Percentiles rank a stretch among this genome's conserved stretches.
Conservation (phyloP, 2,329 filamentous ascomycete species). For the Cercospora berteroae region DNA sequence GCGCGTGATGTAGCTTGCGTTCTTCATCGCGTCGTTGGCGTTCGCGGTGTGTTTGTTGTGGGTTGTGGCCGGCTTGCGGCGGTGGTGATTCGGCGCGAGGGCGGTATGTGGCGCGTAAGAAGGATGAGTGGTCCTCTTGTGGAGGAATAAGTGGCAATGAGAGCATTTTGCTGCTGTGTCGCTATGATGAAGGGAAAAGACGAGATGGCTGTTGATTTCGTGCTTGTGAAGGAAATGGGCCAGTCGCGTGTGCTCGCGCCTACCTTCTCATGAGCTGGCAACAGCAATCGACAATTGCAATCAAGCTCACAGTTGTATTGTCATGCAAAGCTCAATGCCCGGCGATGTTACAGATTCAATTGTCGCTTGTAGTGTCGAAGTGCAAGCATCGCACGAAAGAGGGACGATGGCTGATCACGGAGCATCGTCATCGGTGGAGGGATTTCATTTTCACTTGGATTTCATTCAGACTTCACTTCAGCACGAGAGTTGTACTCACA, state of each 20-base stretch:
- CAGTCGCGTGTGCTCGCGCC: not conserved
- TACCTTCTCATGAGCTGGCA: not conserved
- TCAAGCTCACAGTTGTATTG: not conserved
- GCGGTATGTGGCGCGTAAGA: constrained; percentile 27
- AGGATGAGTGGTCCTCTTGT: constrained; percentile 30
- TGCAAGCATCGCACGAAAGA: not conserved
- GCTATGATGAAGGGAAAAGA: not conserved
- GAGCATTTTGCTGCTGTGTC: constrained; percentile 26
- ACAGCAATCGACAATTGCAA: not conserved
- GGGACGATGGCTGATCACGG: not conserved
- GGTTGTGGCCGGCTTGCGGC: constrained; percentile 24
- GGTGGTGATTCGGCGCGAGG: constrained; percentile 33
- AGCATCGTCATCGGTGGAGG: not conserved
- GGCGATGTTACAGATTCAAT: not conserved
- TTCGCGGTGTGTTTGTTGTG: constrained; percentile 30
- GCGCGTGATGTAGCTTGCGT: constrained; percentile 39
- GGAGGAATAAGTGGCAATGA: constrained; percentile 37
- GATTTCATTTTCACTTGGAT: not conserved
- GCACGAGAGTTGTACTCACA: not conserved
- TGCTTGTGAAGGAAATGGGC: not conserved
- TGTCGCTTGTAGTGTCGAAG: not conserved
- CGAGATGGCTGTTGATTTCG: not conserved
- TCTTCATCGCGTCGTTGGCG: constrained; percentile 37
- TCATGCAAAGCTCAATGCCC: not conserved
- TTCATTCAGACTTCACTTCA: not conserved